Conservation (phyloP, 176 grass and related monocot species). For the Chloris gayana region DNA sequence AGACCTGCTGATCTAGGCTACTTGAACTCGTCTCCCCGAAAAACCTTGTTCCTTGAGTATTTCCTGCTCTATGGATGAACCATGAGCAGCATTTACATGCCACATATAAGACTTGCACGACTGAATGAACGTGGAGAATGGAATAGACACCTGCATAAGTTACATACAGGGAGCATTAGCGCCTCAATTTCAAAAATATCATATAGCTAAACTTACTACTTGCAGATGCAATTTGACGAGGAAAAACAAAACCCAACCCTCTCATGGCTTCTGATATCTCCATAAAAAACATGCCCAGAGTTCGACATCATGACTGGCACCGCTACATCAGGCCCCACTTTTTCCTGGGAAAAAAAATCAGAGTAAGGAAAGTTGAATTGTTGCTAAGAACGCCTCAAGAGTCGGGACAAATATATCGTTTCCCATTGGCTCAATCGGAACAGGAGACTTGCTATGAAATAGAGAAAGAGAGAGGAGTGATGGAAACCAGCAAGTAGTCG, state of each 20-base stretch:
- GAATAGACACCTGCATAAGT: constrained; percentile 63
- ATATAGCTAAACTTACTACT: background rate
- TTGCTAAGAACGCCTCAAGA: background rate
- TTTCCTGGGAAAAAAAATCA: constrained; percentile 57
- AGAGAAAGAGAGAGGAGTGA: background rate
- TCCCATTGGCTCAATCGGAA: background rate
- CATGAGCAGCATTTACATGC: constrained; percentile 20
- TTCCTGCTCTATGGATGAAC: constrained; percentile 37
- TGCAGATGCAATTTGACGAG: background rate
- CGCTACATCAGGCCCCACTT: constrained; percentile 57
- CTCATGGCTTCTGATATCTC: constrained; percentile 94
- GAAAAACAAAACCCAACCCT: constrained; percentile 46
- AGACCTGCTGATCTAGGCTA: constrained; percentile 57
- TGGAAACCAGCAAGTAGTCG: constrained; percentile 76
- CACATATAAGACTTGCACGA: constrained; percentile 72
- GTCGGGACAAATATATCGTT: background rate
- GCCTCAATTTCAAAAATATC: background rate
- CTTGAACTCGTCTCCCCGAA: constrained; percentile 41
- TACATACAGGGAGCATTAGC: constrained; percentile 8
- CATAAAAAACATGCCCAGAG: constrained; percentile 70
- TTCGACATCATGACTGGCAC: constrained; percentile 87
- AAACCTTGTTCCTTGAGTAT: constrained; percentile 26
- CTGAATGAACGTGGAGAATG: constrained; percentile 71
- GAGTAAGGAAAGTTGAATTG: constrained; percentile 12
- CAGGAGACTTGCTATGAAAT: background rate